Conservation (phyloP, 352 stramenopile genomes). For the Saprolegnia parasitica region DNA sequence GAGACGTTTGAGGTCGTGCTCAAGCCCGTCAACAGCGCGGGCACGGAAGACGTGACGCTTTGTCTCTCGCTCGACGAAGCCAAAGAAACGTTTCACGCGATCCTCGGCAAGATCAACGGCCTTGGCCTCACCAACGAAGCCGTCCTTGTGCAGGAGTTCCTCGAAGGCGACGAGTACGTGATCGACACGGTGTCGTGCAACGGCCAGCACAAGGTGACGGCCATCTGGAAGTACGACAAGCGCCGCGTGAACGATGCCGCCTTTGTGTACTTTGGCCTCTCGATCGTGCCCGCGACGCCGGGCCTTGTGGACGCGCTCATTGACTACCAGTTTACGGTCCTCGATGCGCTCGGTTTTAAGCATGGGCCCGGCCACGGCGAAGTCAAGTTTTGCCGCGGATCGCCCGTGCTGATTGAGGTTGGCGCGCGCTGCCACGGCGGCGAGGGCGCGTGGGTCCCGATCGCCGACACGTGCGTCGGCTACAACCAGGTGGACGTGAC, state of each 20-base stretch:
- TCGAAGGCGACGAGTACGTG: constrained; percentile 94
- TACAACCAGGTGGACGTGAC: constrained; percentile 93
- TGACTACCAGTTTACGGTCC: constrained; percentile 77
- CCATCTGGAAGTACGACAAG: constrained; percentile 98
- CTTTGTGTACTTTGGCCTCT: constrained; percentile 93
- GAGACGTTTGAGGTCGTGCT: constrained; percentile 83
- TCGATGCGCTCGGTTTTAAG: constrained; percentile 66
- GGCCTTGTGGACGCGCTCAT: constrained; percentile 74
- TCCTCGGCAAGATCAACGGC: constrained; percentile 83
- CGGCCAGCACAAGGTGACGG: constrained; percentile 92
- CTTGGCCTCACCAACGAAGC: constrained; percentile 81
- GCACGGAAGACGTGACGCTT: constrained; percentile 76
- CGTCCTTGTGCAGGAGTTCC: constrained; percentile 90
- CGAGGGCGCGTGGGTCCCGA: constrained; percentile 91
- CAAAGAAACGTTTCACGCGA: constrained; percentile 72
- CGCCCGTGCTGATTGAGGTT: constrained; percentile 93
- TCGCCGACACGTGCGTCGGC: constrained; percentile 86
- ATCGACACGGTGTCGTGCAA: constrained; percentile 93
- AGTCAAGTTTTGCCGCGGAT: constrained; percentile 78
- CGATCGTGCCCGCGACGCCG: constrained; percentile 52
- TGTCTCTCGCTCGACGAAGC: constrained; percentile 71
- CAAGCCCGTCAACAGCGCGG: constrained; percentile 83
- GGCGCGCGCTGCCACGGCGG: constrained; percentile 94
- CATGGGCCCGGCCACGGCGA: constrained; percentile 76
- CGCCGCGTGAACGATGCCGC: constrained; percentile 89